Evolutionary conservation across 768 basidiomycete species (phyloP).

Genomic region (Rhodotorula paludigena): DNA sequence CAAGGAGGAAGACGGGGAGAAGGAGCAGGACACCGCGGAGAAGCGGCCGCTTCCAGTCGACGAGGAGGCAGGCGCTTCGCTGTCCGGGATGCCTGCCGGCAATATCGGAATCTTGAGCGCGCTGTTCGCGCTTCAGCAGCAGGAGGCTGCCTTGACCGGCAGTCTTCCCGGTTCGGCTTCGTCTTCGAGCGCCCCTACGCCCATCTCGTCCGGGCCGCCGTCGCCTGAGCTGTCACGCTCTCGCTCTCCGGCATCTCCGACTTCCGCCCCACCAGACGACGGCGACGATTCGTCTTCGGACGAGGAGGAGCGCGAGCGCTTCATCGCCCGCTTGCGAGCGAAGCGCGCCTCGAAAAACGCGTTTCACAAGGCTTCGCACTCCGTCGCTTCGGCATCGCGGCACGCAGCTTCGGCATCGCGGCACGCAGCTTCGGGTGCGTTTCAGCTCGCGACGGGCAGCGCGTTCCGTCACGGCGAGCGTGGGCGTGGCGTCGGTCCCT

Average conservation of each 20-base stretch:
- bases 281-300: slow-evolving; percentile 40
- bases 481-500: slow-evolving; percentile 1
- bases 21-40: background rate
- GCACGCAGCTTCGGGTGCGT: slow-evolving; percentile 7
- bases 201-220: slow-evolving; percentile 31
- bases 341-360: slow-evolving; percentile 34
- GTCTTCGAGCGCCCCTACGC: slow-evolving; percentile 39
- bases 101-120: slow-evolving; percentile 59
- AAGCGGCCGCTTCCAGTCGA: background rate
- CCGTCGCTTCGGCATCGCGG: background rate
- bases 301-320: slow-evolving; percentile 33
- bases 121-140: slow-evolving; percentile 61
- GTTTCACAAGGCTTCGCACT: background rate
- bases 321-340: slow-evolving; percentile 31
- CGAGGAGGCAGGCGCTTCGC: slow-evolving; percentile 38
- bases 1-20: background rate
- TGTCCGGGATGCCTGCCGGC: background rate
- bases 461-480: background rate
- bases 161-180: slow-evolving; percentile 20
- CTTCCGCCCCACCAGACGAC: background rate
- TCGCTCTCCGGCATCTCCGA: slow-evolving; percentile 2
- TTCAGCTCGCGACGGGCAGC: slow-evolving; percentile 1
- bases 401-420: background rate
- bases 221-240: background rate
- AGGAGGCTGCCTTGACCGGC: slow-evolving; percentile 39